Evolutionary conservation across 192 early-diverging fungal genomes (phyloP).

Genomic region (Kappamyces sp.): DNA sequence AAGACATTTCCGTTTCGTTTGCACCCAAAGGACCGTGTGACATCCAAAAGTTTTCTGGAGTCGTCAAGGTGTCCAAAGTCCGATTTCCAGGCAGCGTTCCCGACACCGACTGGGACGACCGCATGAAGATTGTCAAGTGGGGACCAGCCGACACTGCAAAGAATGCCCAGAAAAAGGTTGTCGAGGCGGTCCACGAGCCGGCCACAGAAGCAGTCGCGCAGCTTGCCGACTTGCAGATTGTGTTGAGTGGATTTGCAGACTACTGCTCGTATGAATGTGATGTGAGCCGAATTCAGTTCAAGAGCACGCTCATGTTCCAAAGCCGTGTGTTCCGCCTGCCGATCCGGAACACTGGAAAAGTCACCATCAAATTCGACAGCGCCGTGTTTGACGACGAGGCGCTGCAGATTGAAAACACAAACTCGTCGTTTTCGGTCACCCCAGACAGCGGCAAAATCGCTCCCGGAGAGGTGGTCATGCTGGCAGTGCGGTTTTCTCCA

Average conservation of each 20-base stretch:
- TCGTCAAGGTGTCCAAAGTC: conserved; percentile 37
- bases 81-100: conserved; percentile 16
- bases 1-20: conserved; percentile 38
- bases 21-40: conserved; percentile 33
- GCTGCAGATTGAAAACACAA: conserved; percentile 18
- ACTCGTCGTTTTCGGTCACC: conserved; percentile 43
- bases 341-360: conserved; percentile 44
- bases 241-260: conserved; percentile 45
- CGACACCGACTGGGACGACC: conserved; percentile 51
- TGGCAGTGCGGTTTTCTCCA: conserved; percentile 45
- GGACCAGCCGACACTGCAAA: conserved; percentile 10
- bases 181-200: conserved; percentile 45
- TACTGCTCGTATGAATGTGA: conserved; percentile 49
- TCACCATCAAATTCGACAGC: conserved; percentile 35
- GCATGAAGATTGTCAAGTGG: conserved; percentile 41
- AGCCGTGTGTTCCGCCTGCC: conserved; percentile 39
- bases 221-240: conserved; percentile 22
- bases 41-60: conserved; percentile 2
- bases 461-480: conserved; percentile 29
- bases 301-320: conserved; percentile 56
- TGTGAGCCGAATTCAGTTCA: conserved; percentile 42
- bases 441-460: conserved; percentile 36
- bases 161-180: conserved; percentile 25
- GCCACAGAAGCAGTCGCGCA: conserved; percentile 28
- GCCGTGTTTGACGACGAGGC: conserved; percentile 29